Percentiles rank a stretch among this genome's conserved stretches.
Conservation (phyloP, 2,329 filamentous ascomycete species). For the Ilyonectria destructans region DNA sequence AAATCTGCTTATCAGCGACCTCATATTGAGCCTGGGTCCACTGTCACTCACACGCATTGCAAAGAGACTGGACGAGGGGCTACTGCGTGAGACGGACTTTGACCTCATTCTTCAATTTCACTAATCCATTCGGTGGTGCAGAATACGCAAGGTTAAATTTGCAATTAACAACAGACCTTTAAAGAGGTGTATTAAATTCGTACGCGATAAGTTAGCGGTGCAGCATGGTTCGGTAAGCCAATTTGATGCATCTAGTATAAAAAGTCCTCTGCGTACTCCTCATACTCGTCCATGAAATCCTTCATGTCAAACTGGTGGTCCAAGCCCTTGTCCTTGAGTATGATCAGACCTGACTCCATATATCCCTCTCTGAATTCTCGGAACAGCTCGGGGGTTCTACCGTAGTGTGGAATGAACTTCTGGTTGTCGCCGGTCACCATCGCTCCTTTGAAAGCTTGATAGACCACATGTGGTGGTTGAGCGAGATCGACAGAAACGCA, state of each 20-base stretch:
- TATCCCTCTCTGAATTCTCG: conserved; percentile 39
- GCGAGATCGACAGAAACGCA: conserved; percentile 42
- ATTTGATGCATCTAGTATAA: conserved; percentile 3
- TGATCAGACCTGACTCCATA: conserved; percentile 26
- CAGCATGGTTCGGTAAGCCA: too few relatives aligned
- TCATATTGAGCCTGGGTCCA: too few relatives aligned
- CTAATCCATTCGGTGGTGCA: too few relatives aligned
- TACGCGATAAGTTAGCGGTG: too few relatives aligned
- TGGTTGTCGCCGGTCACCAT: conserved; percentile 46
- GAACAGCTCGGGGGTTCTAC: conserved; percentile 34
- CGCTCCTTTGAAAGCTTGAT: conserved; percentile 44
- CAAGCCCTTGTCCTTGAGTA: conserved; percentile 33
- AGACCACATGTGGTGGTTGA: conserved; percentile 25
- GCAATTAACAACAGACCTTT: too few relatives aligned
- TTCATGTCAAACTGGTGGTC: conserved; percentile 33
- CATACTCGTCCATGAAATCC: conserved; percentile 42
- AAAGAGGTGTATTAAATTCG: too few relatives aligned
- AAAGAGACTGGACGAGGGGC: too few relatives aligned
- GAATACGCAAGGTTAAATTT: too few relatives aligned
- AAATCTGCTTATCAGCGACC: too few relatives aligned
- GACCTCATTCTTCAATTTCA: too few relatives aligned
- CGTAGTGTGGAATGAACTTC: conserved; percentile 43
- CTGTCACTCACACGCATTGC: too few relatives aligned
- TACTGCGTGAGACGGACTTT: too few relatives aligned
- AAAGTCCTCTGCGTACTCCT: conserved; percentile 46